Evolutionary conservation across 2,329 filamentous ascomycete genomes (phyloP).

Genomic region (Diaporthe sp.): DNA sequence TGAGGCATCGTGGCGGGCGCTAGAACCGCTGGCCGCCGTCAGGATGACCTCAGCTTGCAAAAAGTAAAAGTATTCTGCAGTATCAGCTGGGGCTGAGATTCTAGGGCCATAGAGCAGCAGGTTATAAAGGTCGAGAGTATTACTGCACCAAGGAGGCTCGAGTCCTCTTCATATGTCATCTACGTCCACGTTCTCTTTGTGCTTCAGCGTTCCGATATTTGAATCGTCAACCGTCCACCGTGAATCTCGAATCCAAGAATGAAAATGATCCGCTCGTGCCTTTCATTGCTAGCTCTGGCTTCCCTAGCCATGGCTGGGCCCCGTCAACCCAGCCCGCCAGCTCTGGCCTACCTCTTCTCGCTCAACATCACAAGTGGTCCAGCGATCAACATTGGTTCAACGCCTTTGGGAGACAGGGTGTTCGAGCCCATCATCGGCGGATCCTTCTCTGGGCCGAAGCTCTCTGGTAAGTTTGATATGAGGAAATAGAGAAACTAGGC

Average conservation of each 20-base stretch:
- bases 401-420: conserved; percentile 45
- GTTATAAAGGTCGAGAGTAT: conserved; percentile 5
- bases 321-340: neutral
- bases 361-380: conserved; percentile 46
- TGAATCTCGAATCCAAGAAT: neutral
- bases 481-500: neutral
- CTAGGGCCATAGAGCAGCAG: too few species aligned
- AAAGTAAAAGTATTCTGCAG: neutral
- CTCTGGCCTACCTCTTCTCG: conserved; percentile 46
- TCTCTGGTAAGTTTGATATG: conserved; percentile 44
- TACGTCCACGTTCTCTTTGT: neutral
- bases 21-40: neutral
- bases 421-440: conserved; percentile 55
- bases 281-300: conserved; percentile 17
- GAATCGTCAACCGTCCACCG: too few species aligned
- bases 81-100: conserved; percentile 9
- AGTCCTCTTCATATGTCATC: neutral
- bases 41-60: conserved; percentile 24
- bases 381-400: conserved; percentile 45
- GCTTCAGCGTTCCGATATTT: neutral
- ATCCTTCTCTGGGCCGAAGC: conserved; percentile 52
- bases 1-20: conserved; percentile 13
- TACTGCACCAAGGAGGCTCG: neutral
- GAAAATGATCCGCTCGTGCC: neutral
- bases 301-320: conserved; percentile 13